These are phyloP conservation scores for Brassica incana DNA, from an alignment of 345 rosid species.

Conservation along the genomic window DNA sequence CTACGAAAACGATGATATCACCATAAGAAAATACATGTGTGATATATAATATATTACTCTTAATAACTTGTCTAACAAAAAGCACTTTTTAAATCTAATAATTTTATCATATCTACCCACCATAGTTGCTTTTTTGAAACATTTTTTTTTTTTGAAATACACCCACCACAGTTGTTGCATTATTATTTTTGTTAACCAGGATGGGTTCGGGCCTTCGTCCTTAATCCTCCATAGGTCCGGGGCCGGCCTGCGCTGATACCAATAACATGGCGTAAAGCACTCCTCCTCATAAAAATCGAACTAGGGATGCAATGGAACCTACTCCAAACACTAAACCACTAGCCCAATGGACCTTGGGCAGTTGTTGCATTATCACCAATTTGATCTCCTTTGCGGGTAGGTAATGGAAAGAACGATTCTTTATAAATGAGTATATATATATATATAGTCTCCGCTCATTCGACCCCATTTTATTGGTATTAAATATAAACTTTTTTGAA, in stretches of 20 bases:
- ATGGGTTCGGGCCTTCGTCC: no score
- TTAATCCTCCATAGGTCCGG: no score
- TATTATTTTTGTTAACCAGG: no score
- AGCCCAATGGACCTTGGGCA: no score
- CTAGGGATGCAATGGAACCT: no score
- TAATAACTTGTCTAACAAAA: background rate
- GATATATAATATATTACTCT: background rate
- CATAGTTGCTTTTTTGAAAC: no score
- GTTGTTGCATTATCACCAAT: background rate
- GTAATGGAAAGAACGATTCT: background rate
- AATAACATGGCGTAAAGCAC: no score
- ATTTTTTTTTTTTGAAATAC: no score
- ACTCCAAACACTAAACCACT: no score
- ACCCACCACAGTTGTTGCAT: background rate
- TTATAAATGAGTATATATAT: background rate
- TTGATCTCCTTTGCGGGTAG: background rate
- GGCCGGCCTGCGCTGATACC: no score
- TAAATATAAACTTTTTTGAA: background rate
- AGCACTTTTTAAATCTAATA: background rate
- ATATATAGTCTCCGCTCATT: background rate
- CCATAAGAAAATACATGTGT: conserved; percentile 9
- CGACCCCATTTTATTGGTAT: background rate
- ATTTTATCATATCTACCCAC: background rate
- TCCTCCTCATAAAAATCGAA: no score
- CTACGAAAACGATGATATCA: background rate